Percentiles rank a stretch among this genome's conserved stretches.
Conservation (phyloP, 495 filamentous ascomycete species). For the Hyaloscypha bicolor region DNA sequence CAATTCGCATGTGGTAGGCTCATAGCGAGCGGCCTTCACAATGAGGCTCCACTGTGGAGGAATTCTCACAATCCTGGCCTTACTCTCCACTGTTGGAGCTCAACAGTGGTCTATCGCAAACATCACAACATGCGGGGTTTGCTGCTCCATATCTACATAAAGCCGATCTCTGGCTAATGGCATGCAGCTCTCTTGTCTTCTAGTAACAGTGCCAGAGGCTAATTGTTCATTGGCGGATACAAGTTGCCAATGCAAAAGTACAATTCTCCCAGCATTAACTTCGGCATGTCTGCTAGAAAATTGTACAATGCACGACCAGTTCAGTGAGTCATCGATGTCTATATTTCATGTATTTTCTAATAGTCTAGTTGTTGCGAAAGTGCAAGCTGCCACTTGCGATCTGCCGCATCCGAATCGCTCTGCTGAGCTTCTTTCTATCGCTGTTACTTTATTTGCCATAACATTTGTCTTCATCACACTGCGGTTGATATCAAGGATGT, state of each 20-base stretch:
- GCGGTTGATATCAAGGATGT: constrained; percentile 1
- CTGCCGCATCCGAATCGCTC: constrained; percentile 1
- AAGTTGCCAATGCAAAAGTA: constrained; percentile 8
- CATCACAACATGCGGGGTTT: too few species aligned
- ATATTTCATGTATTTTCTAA: not conserved
- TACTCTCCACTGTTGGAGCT: too few species aligned
- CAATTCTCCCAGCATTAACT: not conserved
- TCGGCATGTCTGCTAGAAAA: constrained; percentile 2
- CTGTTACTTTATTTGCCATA: not conserved
- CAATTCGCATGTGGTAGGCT: too few species aligned
- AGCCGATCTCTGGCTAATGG: not conserved
- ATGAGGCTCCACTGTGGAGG: too few species aligned
- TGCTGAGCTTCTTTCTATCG: not conserved
- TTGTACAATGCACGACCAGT: constrained; percentile 11
- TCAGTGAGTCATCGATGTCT: not conserved
- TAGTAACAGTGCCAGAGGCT: not conserved
- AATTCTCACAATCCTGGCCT: too few species aligned
- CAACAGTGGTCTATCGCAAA: too few species aligned
- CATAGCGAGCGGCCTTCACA: too few species aligned
- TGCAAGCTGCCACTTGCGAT: constrained; percentile 18
- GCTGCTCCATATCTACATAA: too few species aligned
- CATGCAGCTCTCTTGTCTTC: not conserved
- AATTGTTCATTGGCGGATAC: constrained; percentile 1
- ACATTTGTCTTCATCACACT: not conserved
- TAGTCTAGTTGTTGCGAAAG: constrained; percentile 14